phyloP scores from a whole-genome alignment of 352 stramenopile genomes.

The Globisporangium viniferum region DNA sequence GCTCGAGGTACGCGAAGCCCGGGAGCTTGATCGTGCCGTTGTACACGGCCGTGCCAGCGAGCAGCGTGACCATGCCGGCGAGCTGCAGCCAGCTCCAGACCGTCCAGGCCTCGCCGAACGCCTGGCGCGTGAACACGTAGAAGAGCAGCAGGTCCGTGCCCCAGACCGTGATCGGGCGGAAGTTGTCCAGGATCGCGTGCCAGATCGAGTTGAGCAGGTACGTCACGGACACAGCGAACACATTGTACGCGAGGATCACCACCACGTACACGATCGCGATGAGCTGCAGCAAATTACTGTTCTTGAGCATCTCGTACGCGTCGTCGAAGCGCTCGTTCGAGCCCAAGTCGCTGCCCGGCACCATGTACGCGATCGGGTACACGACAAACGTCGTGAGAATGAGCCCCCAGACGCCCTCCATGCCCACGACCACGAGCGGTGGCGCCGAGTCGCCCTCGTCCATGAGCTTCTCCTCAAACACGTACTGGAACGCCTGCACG shows the following conservation, averaged over 20 bases:
- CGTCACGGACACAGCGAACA: slow-evolving; percentile 96
- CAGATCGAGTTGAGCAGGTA: slow-evolving; percentile 96
- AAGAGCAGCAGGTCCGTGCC: slow-evolving; percentile 94
- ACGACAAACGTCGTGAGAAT: slow-evolving; percentile 91
- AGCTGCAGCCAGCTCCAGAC: slow-evolving; percentile 94
- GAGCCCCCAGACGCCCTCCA: slow-evolving; percentile 96
- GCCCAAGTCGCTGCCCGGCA: slow-evolving; percentile 92
- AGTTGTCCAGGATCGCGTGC: slow-evolving; percentile 98
- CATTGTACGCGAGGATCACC: slow-evolving; percentile 95
- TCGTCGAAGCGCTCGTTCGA: slow-evolving; percentile 92
- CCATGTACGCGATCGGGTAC: slow-evolving; percentile 90
- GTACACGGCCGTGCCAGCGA: slow-evolving; percentile 96
- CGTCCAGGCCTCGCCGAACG: slow-evolving; percentile 95
- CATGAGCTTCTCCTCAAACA: slow-evolving; percentile 98
- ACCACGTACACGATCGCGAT: slow-evolving; percentile 89
- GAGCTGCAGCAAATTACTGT: slow-evolving; percentile 58
- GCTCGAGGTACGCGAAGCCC: slow-evolving; percentile 75
- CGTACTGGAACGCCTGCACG: slow-evolving; percentile 95
- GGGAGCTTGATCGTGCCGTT: slow-evolving; percentile 89
- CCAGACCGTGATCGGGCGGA: slow-evolving; percentile 96
- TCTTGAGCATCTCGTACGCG: slow-evolving; percentile 64
- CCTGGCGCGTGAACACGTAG: slow-evolving; percentile 89
- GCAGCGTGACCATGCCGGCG: slow-evolving; percentile 89
- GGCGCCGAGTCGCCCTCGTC: slow-evolving; percentile 91
- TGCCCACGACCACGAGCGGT: slow-evolving; percentile 92